These are phyloP conservation scores for Pseudocercospora fuligena DNA, from an alignment of 2,329 filamentous ascomycete species.

Conservation along the genomic window DNA sequence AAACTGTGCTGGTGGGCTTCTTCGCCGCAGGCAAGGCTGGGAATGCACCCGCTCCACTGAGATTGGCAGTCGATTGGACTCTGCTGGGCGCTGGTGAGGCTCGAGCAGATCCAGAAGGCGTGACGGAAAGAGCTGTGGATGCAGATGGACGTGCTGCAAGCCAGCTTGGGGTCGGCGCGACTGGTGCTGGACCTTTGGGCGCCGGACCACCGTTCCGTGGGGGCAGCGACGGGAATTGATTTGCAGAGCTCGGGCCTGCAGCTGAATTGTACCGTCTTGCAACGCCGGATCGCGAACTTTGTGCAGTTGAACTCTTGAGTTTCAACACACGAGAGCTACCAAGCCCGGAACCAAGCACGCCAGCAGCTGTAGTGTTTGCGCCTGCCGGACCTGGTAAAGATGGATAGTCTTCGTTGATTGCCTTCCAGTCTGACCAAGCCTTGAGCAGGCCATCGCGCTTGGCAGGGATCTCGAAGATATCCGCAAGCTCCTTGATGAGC, in stretches of 20 bases:
- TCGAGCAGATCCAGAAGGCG: slow-evolving; percentile 36
- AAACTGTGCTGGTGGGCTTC: slow-evolving; percentile 65
- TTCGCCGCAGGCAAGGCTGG: slow-evolving; percentile 80
- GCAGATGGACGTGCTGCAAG: slow-evolving; percentile 37
- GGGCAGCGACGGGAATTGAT: slow-evolving; percentile 38
- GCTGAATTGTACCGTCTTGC: slow-evolving; percentile 60
- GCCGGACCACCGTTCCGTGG: slow-evolving; percentile 27
- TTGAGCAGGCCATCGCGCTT: slow-evolving; percentile 77
- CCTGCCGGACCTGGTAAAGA: slow-evolving; percentile 77
- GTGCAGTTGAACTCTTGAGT: slow-evolving; percentile 70
- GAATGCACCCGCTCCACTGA: slow-evolving; percentile 65
- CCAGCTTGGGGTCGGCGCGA: slow-evolving; percentile 35
- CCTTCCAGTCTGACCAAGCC: slow-evolving; percentile 94
- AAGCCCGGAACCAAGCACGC: slow-evolving; percentile 55
- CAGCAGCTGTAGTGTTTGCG: slow-evolving; percentile 59
- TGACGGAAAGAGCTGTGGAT: slow-evolving; percentile 36
- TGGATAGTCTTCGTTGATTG: slow-evolving; percentile 94
- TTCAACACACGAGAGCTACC: slow-evolving; percentile 68
- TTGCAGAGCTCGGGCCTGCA: slow-evolving; percentile 29
- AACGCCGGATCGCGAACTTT: slow-evolving; percentile 66
- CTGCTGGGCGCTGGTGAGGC: slow-evolving; percentile 45
- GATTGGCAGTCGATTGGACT: slow-evolving; percentile 37
- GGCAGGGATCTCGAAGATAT: slow-evolving; percentile 82
- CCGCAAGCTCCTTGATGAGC: slow-evolving; percentile 86
- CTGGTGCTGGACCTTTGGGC: slow-evolving; percentile 24